These are phyloP conservation scores for Comarum palustre DNA, from an alignment of 306 rosid species.

Conservation along the genomic window DNA sequence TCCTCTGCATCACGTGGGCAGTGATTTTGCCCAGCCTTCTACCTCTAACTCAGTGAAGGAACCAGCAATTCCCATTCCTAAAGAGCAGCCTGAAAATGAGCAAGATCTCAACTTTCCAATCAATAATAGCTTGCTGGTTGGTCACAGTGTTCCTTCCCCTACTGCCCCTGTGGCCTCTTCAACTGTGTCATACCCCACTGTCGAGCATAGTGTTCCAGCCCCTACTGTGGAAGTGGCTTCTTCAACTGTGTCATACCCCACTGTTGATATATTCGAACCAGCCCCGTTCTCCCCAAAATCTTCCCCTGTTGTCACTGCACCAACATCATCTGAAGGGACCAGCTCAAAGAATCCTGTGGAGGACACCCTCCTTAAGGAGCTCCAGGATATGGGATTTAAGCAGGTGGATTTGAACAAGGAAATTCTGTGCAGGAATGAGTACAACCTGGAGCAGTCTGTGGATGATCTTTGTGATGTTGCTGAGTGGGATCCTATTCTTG, in stretches of 20 bases:
- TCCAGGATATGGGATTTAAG: slow-evolving; percentile 78
- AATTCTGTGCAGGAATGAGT: slow-evolving; percentile 61
- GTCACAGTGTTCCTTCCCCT: slow-evolving; percentile 28
- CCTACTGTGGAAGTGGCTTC: slow-evolving; percentile 25
- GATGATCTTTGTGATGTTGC: slow-evolving; percentile 73
- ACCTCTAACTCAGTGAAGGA: slow-evolving; percentile 25
- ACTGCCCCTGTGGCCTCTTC: slow-evolving; percentile 31
- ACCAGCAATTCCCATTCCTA: slow-evolving; percentile 32
- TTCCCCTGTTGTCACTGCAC: slow-evolving; percentile 20
- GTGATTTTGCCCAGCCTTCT: slow-evolving; percentile 28
- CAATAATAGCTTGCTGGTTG: slow-evolving; percentile 47
- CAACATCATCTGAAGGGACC: slow-evolving; percentile 32
- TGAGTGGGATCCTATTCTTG: slow-evolving; percentile 88
- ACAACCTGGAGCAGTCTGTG: slow-evolving; percentile 64
- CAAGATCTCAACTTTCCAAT: slow-evolving; percentile 32
- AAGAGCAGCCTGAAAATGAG: slow-evolving; percentile 30
- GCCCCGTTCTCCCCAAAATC: slow-evolving; percentile 14
- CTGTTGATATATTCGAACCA: slow-evolving; percentile 34
- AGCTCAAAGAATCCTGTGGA: slow-evolving; percentile 35
- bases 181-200: slow-evolving; percentile 41
- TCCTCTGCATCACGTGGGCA: slow-evolving; percentile 34
- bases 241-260: slow-evolving; percentile 44
- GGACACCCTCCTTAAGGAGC: slow-evolving; percentile 73
- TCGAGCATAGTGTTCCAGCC: slow-evolving; percentile 24
- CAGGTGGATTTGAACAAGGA: slow-evolving; percentile 74